Evolutionary conservation across 2,329 filamentous ascomycete genomes (phyloP).

Genomic region (Colletotrichum sp.): DNA sequence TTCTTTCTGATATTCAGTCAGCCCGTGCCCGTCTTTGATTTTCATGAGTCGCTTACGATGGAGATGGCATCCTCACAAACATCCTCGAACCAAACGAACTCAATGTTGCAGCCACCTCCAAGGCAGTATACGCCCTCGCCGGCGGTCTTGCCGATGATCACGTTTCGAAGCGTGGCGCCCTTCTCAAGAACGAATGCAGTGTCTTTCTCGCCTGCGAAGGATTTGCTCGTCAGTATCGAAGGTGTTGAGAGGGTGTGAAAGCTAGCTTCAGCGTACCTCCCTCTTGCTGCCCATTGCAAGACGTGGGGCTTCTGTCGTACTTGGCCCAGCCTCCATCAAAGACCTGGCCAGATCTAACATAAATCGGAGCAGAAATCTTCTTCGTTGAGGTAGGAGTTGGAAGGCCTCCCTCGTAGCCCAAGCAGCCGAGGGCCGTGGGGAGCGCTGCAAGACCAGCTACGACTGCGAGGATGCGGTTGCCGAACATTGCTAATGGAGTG

Average conservation of each 20-base stretch:
- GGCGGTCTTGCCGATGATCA: conserved; percentile 44
- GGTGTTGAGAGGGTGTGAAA: no score
- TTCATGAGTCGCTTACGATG: conserved; percentile 10
- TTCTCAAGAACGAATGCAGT: conserved; percentile 46
- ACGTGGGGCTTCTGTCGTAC: conserved; percentile 37
- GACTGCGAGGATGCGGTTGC: neutral
- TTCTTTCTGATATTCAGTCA: conserved; percentile 17
- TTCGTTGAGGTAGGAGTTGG: conserved; percentile 32
- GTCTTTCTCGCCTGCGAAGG: conserved; percentile 36
- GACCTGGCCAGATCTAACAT: conserved; percentile 29
- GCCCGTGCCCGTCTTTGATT: neutral
- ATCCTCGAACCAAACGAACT: conserved; percentile 31
- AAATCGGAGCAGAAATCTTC: conserved; percentile 31
- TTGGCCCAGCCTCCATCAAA: conserved; percentile 34
- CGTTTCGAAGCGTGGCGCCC: conserved; percentile 50
- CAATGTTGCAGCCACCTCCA: conserved; percentile 28
- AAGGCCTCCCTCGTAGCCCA: conserved; percentile 32
- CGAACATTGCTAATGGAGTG: neutral
- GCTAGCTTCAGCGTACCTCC: conserved; percentile 25
- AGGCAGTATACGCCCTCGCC: conserved; percentile 32
- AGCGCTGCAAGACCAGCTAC: neutral
- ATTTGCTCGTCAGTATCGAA: no score
- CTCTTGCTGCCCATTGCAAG: conserved; percentile 44
- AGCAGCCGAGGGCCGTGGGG: conserved; percentile 25
- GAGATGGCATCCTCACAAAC: conserved; percentile 30